These are phyloP conservation scores for Sarocladiaceae sp. DNA, from an alignment of 2,329 filamentous ascomycete species.

Conservation along the genomic window DNA sequence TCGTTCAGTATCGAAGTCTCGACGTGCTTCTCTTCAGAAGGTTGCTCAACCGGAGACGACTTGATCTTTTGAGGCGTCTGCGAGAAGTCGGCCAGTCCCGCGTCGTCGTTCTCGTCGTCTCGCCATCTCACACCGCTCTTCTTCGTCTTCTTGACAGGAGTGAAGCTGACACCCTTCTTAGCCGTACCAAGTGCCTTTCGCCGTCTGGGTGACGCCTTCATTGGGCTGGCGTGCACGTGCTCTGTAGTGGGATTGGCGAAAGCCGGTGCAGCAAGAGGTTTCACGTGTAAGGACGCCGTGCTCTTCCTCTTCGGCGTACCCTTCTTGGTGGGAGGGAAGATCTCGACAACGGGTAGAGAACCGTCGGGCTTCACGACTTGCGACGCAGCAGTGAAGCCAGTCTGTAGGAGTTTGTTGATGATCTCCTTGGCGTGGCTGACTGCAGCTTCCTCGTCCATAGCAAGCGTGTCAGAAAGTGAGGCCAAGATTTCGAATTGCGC, in stretches of 20 bases:
- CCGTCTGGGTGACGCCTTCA: conserved; percentile 74
- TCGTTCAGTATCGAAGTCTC: conserved; percentile 19
- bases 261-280: conserved; percentile 38
- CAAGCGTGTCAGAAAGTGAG: conserved; percentile 72
- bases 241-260: conserved; percentile 27
- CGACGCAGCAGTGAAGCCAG: conserved; percentile 65
- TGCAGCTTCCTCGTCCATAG: conserved; percentile 78
- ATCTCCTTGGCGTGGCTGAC: conserved; percentile 71
- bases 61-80: conserved; percentile 72
- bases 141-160: conserved; percentile 69
- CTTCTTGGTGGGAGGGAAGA: conserved; percentile 62
- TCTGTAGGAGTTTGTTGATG: conserved; percentile 70
- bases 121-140: conserved; percentile 79
- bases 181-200: conserved; percentile 55
- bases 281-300: conserved; percentile 31
- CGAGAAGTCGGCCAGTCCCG: conserved; percentile 81
- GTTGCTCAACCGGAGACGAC: conserved; percentile 44
- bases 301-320: conserved; percentile 75
- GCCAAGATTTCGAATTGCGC: conserved; percentile 89
- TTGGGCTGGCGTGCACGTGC: conserved; percentile 39
- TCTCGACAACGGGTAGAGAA: conserved; percentile 51
- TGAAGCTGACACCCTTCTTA: conserved; percentile 71
- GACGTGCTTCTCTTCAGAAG: conserved; percentile 24
- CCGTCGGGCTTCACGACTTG: conserved; percentile 91
- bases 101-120: conserved; percentile 79